A percentile compares a stretch with the other conserved stretches of the same genome.
These are phyloP conservation scores for Juglanconis juglandina DNA, from an alignment of 2,329 filamentous ascomycete species.

Conservation along the genomic window DNA sequence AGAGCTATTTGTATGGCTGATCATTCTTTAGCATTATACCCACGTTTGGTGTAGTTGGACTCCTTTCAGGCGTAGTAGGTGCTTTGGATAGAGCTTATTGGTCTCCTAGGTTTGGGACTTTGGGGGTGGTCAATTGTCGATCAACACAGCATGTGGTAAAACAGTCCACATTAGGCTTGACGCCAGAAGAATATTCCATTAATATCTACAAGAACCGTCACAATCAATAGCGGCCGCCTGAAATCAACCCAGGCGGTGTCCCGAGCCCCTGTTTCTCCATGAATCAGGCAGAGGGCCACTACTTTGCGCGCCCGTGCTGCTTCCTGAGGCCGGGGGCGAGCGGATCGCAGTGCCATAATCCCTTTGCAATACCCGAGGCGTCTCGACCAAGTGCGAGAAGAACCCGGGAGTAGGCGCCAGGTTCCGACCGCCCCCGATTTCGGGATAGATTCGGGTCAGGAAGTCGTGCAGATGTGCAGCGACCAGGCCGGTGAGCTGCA, in stretches of 20 bases:
- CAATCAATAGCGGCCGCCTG: background rate
- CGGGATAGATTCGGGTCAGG: conserved; percentile 79
- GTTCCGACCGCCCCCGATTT: conserved; percentile 80
- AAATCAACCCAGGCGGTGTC: conserved; percentile 56
- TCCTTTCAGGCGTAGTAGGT: background rate
- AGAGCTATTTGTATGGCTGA: conserved; percentile 34
- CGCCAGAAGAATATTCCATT: conserved; percentile 7
- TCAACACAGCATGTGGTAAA: conserved; percentile 1
- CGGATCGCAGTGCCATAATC: conserved; percentile 62
- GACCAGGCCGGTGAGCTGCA: conserved; percentile 73
- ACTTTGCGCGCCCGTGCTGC: conserved; percentile 37
- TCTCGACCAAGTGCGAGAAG: conserved; percentile 64
- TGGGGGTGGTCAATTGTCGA: background rate
- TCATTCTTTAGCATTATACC: background rate
- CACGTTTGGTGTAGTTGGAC: background rate
- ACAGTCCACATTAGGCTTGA: conserved; percentile 10
- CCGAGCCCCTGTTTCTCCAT: conserved; percentile 61
- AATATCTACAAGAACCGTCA: conserved; percentile 1
- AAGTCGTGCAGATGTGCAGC: conserved; percentile 92
- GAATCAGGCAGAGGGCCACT: conserved; percentile 56
- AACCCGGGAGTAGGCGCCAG: conserved; percentile 70
- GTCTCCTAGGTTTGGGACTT: background rate
- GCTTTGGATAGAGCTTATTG: conserved; percentile 1
- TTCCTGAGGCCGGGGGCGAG: conserved; percentile 33
- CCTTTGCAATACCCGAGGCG: conserved; percentile 44